Percentiles rank a stretch among this genome's conserved stretches.
Conservation (phyloP, 345 rosid genomes). For the Adansonia digitata region DNA sequence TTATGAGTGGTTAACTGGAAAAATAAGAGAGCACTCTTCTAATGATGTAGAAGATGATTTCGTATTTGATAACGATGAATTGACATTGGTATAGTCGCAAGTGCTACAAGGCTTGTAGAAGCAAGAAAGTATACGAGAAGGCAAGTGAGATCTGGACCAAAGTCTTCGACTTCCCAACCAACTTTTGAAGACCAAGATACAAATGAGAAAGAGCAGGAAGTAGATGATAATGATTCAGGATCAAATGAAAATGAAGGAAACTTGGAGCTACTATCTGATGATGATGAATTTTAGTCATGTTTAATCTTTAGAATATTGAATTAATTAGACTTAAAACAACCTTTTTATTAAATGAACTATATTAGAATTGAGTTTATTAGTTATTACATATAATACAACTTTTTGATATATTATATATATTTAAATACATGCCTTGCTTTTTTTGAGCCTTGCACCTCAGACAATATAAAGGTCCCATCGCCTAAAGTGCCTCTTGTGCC, state of each 20-base stretch:
- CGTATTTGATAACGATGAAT: not conserved
- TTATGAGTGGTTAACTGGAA: not conserved
- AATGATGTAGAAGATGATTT: not conserved
- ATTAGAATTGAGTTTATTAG: too few relatives aligned
- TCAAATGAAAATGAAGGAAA: not conserved
- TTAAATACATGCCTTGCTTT: too few relatives aligned
- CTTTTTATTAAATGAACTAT: too few relatives aligned
- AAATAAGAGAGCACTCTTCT: not conserved
- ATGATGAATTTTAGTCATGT: not conserved
- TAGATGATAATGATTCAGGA: not conserved
- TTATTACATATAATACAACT: too few relatives aligned
- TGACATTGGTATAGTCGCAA: not conserved
- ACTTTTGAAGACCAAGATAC: not conserved
- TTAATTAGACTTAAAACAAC: too few relatives aligned
- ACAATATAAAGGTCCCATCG: too few relatives aligned
- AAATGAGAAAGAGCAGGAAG: not conserved
- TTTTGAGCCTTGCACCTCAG: too few relatives aligned
- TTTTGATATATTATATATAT: too few relatives aligned
- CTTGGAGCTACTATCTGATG: not conserved
- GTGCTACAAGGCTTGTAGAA: not conserved
- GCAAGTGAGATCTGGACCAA: not conserved
- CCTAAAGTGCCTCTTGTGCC: too few relatives aligned
- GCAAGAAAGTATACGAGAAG: not conserved
- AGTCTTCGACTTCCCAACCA: not conserved
- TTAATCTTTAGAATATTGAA: not conserved